Evolutionary conservation across 1,139 yeast species (phyloP).

Genomic region (Kluyveromyces marxianus): DNA sequence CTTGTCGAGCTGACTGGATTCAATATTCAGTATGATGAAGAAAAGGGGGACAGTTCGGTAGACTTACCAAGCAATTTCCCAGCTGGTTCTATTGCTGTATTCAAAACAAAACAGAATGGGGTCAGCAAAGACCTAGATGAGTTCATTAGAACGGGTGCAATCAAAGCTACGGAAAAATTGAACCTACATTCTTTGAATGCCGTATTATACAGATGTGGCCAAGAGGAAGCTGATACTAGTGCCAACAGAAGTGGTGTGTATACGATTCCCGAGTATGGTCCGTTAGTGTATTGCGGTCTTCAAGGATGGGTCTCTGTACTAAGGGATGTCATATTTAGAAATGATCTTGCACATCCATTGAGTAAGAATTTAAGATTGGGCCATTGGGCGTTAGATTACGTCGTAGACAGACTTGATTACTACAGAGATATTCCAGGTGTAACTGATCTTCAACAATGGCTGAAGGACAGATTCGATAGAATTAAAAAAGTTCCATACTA

Average conservation of each 20-base stretch:
- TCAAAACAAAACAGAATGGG: slow-evolving; percentile 52
- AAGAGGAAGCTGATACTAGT: slow-evolving; percentile 81
- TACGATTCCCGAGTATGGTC: slow-evolving; percentile 64
- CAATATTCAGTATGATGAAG: slow-evolving; percentile 36
- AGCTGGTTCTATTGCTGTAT: slow-evolving; percentile 84
- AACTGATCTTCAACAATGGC: slow-evolving; percentile 57
- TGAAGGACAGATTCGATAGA: slow-evolving; percentile 55
- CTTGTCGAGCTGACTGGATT: slow-evolving; percentile 50
- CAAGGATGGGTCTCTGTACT: slow-evolving; percentile 86
- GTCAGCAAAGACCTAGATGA: slow-evolving; percentile 59
- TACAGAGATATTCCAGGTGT: slow-evolving; percentile 45
- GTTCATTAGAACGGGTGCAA: slow-evolving; percentile 63
- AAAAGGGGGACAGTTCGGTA: slow-evolving; percentile 42
- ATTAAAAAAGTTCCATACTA: slow-evolving; percentile 66
- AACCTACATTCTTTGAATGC: slow-evolving; percentile 67
- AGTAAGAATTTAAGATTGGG: slow-evolving; percentile 78
- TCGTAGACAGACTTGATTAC: slow-evolving; percentile 53
- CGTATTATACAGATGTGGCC: slow-evolving; percentile 68
- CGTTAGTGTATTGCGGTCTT: slow-evolving; percentile 76
- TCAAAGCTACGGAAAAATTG: slow-evolving; percentile 58
- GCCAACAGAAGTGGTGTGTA: slow-evolving; percentile 67
- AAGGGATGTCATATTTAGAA: slow-evolving; percentile 52
- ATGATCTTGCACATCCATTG: slow-evolving; percentile 77
- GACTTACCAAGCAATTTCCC: slow-evolving; percentile 57
- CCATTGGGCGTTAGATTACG: slow-evolving; percentile 81